Evolutionary conservation across 2,329 filamentous ascomycete genomes (phyloP).

Genomic region (Sclerotinia nivalis): DNA sequence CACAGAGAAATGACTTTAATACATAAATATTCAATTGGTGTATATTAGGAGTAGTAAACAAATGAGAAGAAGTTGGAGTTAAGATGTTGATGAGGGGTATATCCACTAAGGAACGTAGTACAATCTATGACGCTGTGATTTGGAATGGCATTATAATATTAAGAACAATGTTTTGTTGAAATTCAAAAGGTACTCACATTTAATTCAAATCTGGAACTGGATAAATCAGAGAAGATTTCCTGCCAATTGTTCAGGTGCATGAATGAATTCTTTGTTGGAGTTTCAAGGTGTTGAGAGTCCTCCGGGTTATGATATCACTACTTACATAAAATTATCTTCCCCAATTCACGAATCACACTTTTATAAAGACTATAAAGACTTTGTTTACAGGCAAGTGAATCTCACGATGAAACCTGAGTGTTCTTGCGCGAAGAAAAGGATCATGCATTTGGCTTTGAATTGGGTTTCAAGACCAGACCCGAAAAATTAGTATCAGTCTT

Average conservation of each 20-base stretch:
- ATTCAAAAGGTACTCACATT: not conserved
- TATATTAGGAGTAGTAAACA: not conserved
- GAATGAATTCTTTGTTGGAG: not conserved
- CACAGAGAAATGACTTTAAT: not conserved
- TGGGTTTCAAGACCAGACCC: too few relatives aligned
- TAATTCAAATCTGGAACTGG: not conserved
- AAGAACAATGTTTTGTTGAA: not conserved
- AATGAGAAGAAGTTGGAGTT: not conserved
- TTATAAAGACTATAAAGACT: too few relatives aligned
- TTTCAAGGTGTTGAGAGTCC: not conserved
- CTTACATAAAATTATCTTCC: not conserved
- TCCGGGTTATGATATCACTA: not conserved
- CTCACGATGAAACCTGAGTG: not conserved
- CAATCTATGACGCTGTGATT: constrained; percentile 14
- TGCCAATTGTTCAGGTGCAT: not conserved
- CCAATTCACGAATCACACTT: not conserved
- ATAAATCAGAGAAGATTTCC: not conserved
- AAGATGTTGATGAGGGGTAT: not conserved
- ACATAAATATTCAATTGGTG: not conserved
- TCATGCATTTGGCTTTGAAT: not conserved
- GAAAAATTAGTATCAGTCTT: not conserved
- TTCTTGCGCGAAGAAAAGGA: not conserved
- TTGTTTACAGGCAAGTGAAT: not conserved
- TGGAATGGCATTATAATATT: not conserved
- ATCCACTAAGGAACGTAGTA: not conserved